Evolutionary conservation across 2,329 filamentous ascomycete species (phyloP), one percentile per base, ranked within the genome.

Genomic region (Pseudogymnoascus pannorum): DNA sequence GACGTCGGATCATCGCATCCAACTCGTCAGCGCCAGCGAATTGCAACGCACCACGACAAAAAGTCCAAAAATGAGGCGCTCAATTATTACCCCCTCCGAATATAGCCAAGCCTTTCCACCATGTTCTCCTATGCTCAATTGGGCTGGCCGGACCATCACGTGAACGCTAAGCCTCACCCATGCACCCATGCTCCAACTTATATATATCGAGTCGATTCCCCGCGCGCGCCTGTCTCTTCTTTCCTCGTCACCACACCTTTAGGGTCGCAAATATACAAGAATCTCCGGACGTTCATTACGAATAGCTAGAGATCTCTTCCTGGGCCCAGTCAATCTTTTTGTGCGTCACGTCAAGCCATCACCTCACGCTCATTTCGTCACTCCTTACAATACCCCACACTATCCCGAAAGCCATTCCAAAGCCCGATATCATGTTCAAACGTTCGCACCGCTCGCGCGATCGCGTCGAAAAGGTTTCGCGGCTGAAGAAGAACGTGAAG

Each of bases 401-500:
- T 59, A 66, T 67, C 63, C 68, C 62, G 61, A 64, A 63, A 65
- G 48, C 16, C 48, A 54, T 14, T 54, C 48, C 48, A 33, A 5
- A 59, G 60, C 48, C 51, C 29, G 29, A 33, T 24, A 60, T 74
- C 76, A 96, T 96, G 91, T 96, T 96, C 82, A 95, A 92, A 80
- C 91, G 91, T 75, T 92, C 92, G 72, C 92, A 94, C 79, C 82
- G 87, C 75, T 87, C 88, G 69, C 88, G 87, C 76, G 88, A 93
- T 76, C 89, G 92, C 72, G 89, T 92, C 76, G 89, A 91, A 79
- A 97, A 96, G 86, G 82, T 88, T 77, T 82, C 86, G 75, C 92
- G 91, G 81, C 82, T 88, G 75, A 91, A 87, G 81, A 94, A 88
- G 82, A 83, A 81, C 68, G 83, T 84, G 75, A 86, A 88, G 81